These are phyloP conservation scores for Aspergillus niger DNA, from an alignment of 2,329 filamentous ascomycete species.

Conservation along the genomic window DNA sequence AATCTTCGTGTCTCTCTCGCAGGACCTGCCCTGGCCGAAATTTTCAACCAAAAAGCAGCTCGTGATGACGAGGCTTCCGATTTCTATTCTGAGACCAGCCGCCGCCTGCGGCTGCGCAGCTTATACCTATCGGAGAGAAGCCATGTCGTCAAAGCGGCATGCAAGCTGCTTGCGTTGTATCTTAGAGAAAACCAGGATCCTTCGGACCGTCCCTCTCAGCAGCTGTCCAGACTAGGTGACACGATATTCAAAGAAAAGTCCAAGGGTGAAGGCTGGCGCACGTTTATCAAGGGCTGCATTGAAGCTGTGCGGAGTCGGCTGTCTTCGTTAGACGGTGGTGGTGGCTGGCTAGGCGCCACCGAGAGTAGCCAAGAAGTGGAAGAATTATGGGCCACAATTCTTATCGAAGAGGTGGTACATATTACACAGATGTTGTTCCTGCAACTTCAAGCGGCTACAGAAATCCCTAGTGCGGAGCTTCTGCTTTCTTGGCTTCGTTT, in stretches of 20 bases:
- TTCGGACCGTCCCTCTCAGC: conserved; percentile 18
- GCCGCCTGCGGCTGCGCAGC: conserved; percentile 68
- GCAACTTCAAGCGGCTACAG: conserved; percentile 61
- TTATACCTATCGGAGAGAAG: conserved; percentile 72
- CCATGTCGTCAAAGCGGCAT: conserved; percentile 65
- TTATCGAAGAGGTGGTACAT: conserved; percentile 72
- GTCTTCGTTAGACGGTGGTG: conserved; percentile 34
- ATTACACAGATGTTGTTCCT: conserved; percentile 73
- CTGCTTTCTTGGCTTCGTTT: conserved; percentile 74
- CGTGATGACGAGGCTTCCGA: conserved; percentile 36
- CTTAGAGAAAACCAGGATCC: conserved; percentile 24
- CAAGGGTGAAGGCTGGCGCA: conserved; percentile 26
- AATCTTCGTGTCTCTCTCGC: conserved; percentile 61
- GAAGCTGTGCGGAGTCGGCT: conserved; percentile 38
- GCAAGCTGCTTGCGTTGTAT: conserved; percentile 47
- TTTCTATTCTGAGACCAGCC: conserved; percentile 64
- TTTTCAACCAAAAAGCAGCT: conserved; percentile 33
- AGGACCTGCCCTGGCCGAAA: conserved; percentile 38
- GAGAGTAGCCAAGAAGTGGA: conserved; percentile 59
- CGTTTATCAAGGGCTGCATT: conserved; percentile 38
- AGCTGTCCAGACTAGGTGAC: conserved; percentile 29
- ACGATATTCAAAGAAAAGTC: conserved; percentile 34
- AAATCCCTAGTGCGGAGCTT: conserved; percentile 60
- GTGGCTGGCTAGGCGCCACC: conserved; percentile 51
- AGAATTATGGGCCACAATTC: conserved; percentile 63